These are phyloP conservation scores for Lachnellula cervina DNA, from an alignment of 2,329 filamentous ascomycete species.

Conservation along the genomic window DNA sequence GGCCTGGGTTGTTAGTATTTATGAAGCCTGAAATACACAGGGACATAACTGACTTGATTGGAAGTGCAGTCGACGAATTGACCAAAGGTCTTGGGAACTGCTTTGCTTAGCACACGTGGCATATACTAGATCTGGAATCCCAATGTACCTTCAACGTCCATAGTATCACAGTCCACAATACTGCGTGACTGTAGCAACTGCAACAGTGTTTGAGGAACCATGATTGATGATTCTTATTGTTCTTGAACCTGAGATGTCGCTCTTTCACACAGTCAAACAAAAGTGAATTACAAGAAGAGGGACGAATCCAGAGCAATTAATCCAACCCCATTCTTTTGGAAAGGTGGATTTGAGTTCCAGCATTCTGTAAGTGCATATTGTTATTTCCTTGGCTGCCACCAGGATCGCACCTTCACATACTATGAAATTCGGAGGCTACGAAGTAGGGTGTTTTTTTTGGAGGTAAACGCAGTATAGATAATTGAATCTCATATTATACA, in stretches of 20 bases:
- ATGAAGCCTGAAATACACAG: neutral
- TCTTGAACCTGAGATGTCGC: neutral
- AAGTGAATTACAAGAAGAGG: neutral
- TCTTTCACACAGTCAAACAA: neutral
- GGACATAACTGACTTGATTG: slow-evolving; percentile 40
- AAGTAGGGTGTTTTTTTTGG: too few species aligned
- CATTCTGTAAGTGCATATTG: too few species aligned
- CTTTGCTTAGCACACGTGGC: neutral
- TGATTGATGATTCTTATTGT: neutral
- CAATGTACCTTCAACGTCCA: slow-evolving; percentile 41
- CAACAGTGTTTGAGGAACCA: slow-evolving; percentile 32
- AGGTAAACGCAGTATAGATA: too few species aligned
- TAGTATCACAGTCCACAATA: slow-evolving; percentile 48
- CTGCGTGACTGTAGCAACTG: slow-evolving; percentile 40
- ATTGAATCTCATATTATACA: too few species aligned
- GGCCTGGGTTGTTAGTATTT: slow-evolving; percentile 33
- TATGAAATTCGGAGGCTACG: too few species aligned
- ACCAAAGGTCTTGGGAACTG: slow-evolving; percentile 42
- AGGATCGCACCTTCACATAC: too few species aligned
- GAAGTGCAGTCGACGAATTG: slow-evolving; percentile 51
- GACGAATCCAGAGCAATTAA: too few species aligned
- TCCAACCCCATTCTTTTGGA: too few species aligned
- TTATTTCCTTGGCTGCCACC: too few species aligned
- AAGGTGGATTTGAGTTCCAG: too few species aligned
- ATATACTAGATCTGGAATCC: neutral